phyloP scores from a whole-genome alignment of 2,329 filamentous ascomycete species.

The Neophaeococcomyces mojaviensis region DNA sequence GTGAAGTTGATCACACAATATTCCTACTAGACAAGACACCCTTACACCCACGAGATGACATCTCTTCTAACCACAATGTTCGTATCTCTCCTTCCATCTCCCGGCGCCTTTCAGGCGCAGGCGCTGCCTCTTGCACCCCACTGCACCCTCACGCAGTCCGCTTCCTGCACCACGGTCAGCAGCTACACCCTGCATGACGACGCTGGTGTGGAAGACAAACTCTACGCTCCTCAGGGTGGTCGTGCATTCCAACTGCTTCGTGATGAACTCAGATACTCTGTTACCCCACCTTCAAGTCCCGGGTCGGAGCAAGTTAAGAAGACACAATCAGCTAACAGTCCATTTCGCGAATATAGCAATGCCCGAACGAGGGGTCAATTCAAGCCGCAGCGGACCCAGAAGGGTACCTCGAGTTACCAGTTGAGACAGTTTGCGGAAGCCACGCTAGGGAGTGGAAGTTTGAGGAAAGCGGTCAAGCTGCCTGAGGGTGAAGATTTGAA shows the following conservation, averaged over 20 bases:
- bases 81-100: conserved; percentile 40
- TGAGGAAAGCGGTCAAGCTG: conserved; percentile 92
- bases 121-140: conserved; percentile 24
- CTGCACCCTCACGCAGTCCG: conserved; percentile 23
- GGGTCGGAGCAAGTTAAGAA: conserved; percentile 30
- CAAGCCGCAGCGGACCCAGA: conserved; percentile 74
- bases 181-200: conserved; percentile 20
- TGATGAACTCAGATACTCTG: conserved; percentile 25
- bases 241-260: conserved; percentile 28
- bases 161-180: conserved; percentile 26
- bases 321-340: conserved; percentile 30
- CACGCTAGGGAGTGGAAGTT: conserved; percentile 84
- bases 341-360: conserved; percentile 52
- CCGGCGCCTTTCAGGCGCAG: conserved; percentile 25
- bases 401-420: conserved; percentile 86
- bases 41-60: conserved; percentile 36
- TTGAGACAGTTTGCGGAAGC: conserved; percentile 97
- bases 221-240: conserved; percentile 10
- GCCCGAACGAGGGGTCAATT: conserved; percentile 85
- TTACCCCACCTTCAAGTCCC: conserved; percentile 28
- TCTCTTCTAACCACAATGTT: conserved; percentile 78
- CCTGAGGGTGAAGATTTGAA: conserved; percentile 96
- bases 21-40: background rate
- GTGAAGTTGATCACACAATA: conserved; percentile 3
- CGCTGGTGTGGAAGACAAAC: conserved; percentile 16